phyloP scores from a whole-genome alignment of 306 rosid species.

The Cucurbita argyrosperma region DNA sequence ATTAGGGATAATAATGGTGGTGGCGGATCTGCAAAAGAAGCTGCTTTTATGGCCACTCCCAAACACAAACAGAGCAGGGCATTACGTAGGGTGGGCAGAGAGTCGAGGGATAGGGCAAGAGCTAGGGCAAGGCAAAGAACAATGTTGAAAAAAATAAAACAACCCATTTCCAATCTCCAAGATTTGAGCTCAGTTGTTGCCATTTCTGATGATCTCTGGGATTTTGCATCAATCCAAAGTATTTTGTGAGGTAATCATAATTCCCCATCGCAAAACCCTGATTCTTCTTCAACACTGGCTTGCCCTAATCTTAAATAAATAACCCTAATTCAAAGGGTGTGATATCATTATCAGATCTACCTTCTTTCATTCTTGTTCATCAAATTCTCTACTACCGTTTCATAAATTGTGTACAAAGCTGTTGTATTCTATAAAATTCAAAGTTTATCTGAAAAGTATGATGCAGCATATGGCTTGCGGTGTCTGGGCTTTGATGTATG shows the following conservation, averaged over 20 bases:
- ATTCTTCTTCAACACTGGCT: background rate
- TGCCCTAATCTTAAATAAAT: background rate
- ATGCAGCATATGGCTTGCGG: background rate
- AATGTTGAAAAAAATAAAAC: conserved; percentile 4
- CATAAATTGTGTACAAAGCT: background rate
- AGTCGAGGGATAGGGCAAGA: conserved; percentile 38
- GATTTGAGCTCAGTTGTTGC: background rate
- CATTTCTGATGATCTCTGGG: background rate
- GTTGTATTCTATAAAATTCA: background rate
- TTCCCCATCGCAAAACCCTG: background rate
- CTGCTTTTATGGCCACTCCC: background rate
- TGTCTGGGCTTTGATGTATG: background rate
- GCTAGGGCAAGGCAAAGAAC: conserved; percentile 46
- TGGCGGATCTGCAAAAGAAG: background rate
- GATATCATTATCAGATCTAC: background rate
- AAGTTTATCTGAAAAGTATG: background rate
- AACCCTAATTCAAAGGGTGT: background rate
- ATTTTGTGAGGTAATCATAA: background rate
- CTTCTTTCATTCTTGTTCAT: background rate
- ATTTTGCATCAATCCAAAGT: background rate
- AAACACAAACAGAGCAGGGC: conserved; percentile 5
- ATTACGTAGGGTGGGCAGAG: conserved; percentile 11
- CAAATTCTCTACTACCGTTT: background rate
- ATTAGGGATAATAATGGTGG: background rate
- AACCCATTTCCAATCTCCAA: background rate